These are phyloP conservation scores for Pseudogymnoascus sp. DNA, from an alignment of 2,329 filamentous ascomycete genomes.

Conservation along the genomic window DNA sequence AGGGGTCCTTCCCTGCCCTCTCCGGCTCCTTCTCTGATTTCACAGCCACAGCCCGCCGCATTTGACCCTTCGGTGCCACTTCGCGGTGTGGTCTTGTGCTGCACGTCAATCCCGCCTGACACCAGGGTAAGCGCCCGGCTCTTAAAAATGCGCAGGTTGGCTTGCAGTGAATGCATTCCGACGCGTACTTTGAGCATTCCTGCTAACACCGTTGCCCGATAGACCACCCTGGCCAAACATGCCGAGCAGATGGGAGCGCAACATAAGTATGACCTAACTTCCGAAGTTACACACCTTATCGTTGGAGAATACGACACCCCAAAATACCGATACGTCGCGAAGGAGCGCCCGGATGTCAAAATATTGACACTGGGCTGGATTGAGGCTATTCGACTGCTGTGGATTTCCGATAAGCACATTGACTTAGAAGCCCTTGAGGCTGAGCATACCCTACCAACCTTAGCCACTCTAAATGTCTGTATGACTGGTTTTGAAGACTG, in stretches of 20 bases:
- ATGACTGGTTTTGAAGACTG: slow-evolving; percentile 63
- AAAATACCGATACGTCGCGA: slow-evolving; percentile 94
- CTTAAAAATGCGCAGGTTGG: slow-evolving; percentile 15
- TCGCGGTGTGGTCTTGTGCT: slow-evolving; percentile 71
- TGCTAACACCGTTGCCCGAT: slow-evolving; percentile 12
- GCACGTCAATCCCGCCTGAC: slow-evolving; percentile 75
- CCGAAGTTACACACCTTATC: slow-evolving; percentile 88
- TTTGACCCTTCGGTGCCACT: slow-evolving; percentile 47
- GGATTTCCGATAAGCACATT: slow-evolving; percentile 72
- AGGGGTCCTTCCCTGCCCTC: slow-evolving; percentile 1
- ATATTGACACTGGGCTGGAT: slow-evolving; percentile 81
- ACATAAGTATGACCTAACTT: slow-evolving; percentile 88
- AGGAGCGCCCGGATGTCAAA: slow-evolving; percentile 76
- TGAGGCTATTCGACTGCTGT: slow-evolving; percentile 67
- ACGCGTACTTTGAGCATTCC: neutral
- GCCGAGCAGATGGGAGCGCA: slow-evolving; percentile 76
- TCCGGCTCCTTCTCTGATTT: neutral
- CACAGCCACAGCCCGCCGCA: neutral
- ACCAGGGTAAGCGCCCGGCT: slow-evolving; percentile 54
- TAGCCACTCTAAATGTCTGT: slow-evolving; percentile 57
- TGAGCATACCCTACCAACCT: slow-evolving; percentile 54
- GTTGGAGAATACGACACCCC: slow-evolving; percentile 82
- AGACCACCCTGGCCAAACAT: slow-evolving; percentile 51
- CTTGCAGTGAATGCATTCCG: slow-evolving; percentile 30
- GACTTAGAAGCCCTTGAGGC: slow-evolving; percentile 64